Conservation (phyloP, 306 rosid genomes). For the Gynostemma pentaphyllum region DNA sequence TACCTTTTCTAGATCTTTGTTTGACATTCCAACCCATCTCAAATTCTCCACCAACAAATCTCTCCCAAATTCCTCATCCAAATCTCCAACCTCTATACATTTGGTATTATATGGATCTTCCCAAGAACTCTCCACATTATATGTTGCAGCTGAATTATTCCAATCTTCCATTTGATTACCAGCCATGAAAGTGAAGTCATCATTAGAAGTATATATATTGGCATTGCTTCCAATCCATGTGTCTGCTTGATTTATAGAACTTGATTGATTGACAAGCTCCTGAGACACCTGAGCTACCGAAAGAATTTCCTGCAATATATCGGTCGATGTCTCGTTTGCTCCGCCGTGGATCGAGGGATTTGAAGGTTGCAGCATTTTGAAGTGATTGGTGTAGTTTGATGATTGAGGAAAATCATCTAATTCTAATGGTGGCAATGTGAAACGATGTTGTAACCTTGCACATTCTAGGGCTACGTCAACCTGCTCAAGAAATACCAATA, state of each 20-base stretch:
- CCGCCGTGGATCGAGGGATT: conserved; percentile 14
- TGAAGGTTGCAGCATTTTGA: conserved; percentile 29
- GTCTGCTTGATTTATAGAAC: background rate
- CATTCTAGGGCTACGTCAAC: conserved; percentile 83
- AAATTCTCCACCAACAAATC: conserved; percentile 50
- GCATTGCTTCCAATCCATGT: conserved; percentile 12
- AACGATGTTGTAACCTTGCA: conserved; percentile 81
- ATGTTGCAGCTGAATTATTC: conserved; percentile 9
- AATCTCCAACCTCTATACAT: conserved; percentile 38
- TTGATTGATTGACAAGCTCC: conserved; percentile 44
- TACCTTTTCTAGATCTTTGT: conserved; percentile 57
- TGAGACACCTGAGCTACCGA: conserved; percentile 77
- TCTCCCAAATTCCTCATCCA: conserved; percentile 39
- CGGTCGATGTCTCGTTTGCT: conserved; percentile 26
- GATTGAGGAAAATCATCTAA: conserved; percentile 57
- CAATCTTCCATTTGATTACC: conserved; percentile 26
- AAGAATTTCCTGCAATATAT: conserved; percentile 76
- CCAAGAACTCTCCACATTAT: conserved; percentile 34
- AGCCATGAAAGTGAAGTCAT: conserved; percentile 60
- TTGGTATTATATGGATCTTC: conserved; percentile 36
- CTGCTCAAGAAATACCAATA: conserved; percentile 20
- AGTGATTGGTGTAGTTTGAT: conserved; percentile 34
- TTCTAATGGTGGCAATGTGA: conserved; percentile 65
- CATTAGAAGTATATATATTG: conserved; percentile 23
- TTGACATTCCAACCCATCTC: conserved; percentile 85